Evolutionary conservation across 2,329 filamentous ascomycete genomes (phyloP).

Genomic region (Fusarium verrucosum): DNA sequence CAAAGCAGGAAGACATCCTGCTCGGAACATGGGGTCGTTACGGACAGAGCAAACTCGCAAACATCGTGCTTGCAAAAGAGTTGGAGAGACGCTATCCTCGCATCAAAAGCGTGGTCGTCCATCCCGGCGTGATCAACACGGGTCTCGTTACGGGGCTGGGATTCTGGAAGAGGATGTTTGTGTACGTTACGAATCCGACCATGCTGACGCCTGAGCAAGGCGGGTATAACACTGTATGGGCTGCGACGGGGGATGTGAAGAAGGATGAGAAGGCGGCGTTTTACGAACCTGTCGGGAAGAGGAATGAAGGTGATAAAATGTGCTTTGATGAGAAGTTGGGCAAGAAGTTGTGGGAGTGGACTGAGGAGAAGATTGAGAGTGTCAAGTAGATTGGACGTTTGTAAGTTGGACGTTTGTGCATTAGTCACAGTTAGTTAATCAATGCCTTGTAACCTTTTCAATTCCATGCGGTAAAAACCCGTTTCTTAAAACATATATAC

Average conservation of each 20-base stretch:
- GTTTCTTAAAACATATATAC: slow-evolving; percentile 42
- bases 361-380: slow-evolving; percentile 33
- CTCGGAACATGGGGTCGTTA: slow-evolving; percentile 57
- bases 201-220: slow-evolving; percentile 45
- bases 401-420: no score
- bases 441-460: slow-evolving; percentile 27
- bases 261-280: slow-evolving; percentile 30
- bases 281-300: slow-evolving; percentile 45
- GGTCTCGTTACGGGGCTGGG: slow-evolving; percentile 39
- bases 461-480: slow-evolving; percentile 26
- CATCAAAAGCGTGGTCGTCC: slow-evolving; percentile 56
- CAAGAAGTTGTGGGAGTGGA: slow-evolving; percentile 53
- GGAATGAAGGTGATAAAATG: slow-evolving; percentile 31
- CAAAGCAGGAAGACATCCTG: slow-evolving; percentile 39
- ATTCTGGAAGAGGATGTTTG: slow-evolving; percentile 40
- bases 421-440: neutral
- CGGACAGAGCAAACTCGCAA: slow-evolving; percentile 61
- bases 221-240: slow-evolving; percentile 47
- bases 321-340: slow-evolving; percentile 46
- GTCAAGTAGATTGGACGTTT: neutral
- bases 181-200: slow-evolving; percentile 37
- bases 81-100: slow-evolving; percentile 55
- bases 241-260: slow-evolving; percentile 39
- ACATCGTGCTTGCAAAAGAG: slow-evolving; percentile 57
- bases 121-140: slow-evolving; percentile 56